Percentiles rank a stretch among this genome's conserved stretches.
These are phyloP conservation scores for Eimeria necatrix DNA, from an alignment of 169 alveolate genomes.

Conservation along the genomic window DNA sequence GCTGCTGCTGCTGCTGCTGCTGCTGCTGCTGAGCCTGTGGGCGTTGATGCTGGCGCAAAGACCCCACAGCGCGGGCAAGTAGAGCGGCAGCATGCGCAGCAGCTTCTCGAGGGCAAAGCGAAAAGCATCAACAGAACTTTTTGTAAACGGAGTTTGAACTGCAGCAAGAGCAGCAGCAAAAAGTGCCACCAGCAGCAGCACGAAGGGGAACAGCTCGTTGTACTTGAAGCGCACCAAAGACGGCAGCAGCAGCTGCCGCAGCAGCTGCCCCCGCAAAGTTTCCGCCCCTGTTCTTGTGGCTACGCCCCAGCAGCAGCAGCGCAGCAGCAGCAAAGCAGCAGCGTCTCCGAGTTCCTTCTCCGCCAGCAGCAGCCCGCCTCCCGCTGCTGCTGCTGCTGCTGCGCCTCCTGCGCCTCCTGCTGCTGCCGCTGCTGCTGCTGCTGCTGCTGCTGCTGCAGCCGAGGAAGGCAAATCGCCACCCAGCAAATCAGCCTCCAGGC, in stretches of 20 bases:
- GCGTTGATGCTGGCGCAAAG: neutral
- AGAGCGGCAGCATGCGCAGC: conserved; percentile 46
- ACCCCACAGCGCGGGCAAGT: conserved; percentile 71
- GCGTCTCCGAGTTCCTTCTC: neutral
- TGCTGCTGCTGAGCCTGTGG: neutral
- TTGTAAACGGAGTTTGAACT: conserved; percentile 26
- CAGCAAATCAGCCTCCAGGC: too few relatives aligned
- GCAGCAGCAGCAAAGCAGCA: neutral
- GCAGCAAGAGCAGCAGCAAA: neutral
- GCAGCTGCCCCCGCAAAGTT: conserved; percentile 51
- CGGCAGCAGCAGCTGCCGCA: conserved; percentile 53
- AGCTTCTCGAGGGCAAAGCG: conserved; percentile 28
- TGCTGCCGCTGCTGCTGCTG: too few relatives aligned
- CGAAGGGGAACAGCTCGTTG: neutral
- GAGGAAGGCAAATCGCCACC: too few relatives aligned
- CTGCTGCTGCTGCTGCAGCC: conserved; percentile 22
- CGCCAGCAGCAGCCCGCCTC: neutral
- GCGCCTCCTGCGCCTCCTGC: too few relatives aligned
- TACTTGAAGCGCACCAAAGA: neutral
- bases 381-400: neutral
- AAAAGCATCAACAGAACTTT: neutral
- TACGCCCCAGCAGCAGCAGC: conserved; percentile 72
- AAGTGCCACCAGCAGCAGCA: neutral
- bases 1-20: conserved; percentile 32
- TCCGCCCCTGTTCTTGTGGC: conserved; percentile 25